Base-by-base conservation (phyloP, 2,329 filamentous ascomycete genomes). In the Venturiaceae sp. region DNA sequence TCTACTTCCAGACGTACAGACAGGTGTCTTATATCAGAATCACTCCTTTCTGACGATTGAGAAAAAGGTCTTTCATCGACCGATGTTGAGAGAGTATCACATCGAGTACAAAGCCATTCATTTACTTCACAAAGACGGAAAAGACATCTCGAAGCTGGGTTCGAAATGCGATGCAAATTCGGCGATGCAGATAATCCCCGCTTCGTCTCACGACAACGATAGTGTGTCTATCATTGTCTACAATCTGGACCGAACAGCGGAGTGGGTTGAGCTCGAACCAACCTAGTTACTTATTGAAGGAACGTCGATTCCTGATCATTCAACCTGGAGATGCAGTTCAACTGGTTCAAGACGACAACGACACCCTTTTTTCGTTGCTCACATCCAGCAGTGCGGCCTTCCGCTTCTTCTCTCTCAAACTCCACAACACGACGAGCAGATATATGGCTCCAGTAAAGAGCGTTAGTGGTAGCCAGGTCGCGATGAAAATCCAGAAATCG, bases 401-500 rank as follows among this genome's bases (percentile, higher is more conserved):
- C n/a, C 16, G 19, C 3, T 19, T 41, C 16, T 41, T 13, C 37
- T 41, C 23, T 9, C 11, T 16, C 47, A 16, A 30, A 16, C 14
- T 32, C 8, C 3, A 30, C 2, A 53, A 32, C 26, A 30, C 3
- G 5, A 53, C 47, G 13, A 34, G 11, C 7, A 41, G 37, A 9
- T 41, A 41, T 3, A 41, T 21, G 14, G 37, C 37, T 21, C 2
- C 34, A 3, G 53, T 55, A 5, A 55, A 36, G 30, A 55, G 19
- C 34, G 53, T 55, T 19, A 55, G 26, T 16, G 53, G 53, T 16
- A 55, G 30, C 53, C 53, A 55, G 53, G 53, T 39, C n/a, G 34
- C 30, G 34, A 55, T 55, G 53, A 55, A 55, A 16, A 55, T 39
- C 53, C 53, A 55, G 16, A 55, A 55, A 30, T 55, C 30, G 34